These are phyloP conservation scores for Paradendryphiella salina DNA, from an alignment of 2,329 filamentous ascomycete genomes.

Conservation along the genomic window DNA sequence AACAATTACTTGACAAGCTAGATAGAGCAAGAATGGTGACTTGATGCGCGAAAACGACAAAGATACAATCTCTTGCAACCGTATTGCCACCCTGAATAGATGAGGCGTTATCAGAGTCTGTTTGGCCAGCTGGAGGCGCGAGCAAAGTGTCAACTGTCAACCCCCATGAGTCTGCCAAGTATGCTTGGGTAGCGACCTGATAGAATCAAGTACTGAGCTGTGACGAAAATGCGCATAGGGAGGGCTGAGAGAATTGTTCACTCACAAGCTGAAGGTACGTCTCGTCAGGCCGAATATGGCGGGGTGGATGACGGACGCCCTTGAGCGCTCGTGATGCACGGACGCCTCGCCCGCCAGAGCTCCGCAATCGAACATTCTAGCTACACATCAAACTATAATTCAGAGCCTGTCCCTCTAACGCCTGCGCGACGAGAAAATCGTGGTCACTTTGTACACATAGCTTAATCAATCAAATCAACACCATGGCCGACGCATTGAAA, in stretches of 20 bases:
- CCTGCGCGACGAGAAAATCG: slow-evolving; percentile 18
- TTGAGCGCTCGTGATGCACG: slow-evolving; percentile 32
- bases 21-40: neutral
- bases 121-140: neutral
- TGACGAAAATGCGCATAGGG: neutral
- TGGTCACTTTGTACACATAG: slow-evolving; percentile 5
- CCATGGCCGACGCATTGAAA: slow-evolving; percentile 81
- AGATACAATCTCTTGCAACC: too few species aligned
- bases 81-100: neutral
- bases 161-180: neutral
- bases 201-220: neutral
- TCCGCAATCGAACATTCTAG: slow-evolving; percentile 44
- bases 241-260: slow-evolving; percentile 11
- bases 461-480: slow-evolving; percentile 19
- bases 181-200: neutral
- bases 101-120: neutral
- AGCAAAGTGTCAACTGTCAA: neutral
- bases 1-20: neutral
- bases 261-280: slow-evolving; percentile 10
- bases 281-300: slow-evolving; percentile 10
- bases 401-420: slow-evolving; percentile 32
- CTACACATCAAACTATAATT: slow-evolving; percentile 41
- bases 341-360: slow-evolving; percentile 15
- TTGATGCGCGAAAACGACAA: neutral
- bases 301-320: slow-evolving; percentile 26